A percentile compares a stretch with the other conserved stretches of the same genome.
phyloP scores from a whole-genome alignment of 1,284 basidiomycete species.

The Ceratobasidium theobromae region DNA sequence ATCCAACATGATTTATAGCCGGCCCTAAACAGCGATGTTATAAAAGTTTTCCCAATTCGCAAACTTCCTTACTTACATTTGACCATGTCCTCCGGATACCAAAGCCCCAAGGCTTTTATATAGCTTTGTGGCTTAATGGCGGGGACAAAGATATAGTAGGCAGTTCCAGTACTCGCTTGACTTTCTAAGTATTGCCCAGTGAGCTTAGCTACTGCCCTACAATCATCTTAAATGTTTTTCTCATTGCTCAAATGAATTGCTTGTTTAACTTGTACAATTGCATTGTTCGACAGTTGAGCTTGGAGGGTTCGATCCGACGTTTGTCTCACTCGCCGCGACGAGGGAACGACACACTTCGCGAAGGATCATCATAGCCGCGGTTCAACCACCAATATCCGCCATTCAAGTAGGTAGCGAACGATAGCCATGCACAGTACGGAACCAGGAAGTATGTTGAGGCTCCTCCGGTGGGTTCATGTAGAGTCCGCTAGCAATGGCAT shows the following conservation, averaged over 20 bases:
- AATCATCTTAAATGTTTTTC: neutral
- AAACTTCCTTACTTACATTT: slow-evolving; percentile 20
- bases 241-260: neutral
- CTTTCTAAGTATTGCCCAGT: neutral
- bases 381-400: slow-evolving; percentile 62
- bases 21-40: neutral
- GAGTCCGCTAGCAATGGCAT: slow-evolving; percentile 46
- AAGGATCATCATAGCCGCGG: slow-evolving; percentile 34
- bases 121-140: slow-evolving; percentile 29
- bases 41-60: neutral
- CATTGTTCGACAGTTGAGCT: neutral
- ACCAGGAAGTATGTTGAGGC: slow-evolving; percentile 58
- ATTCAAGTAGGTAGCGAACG: slow-evolving; percentile 71
- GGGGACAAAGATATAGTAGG: slow-evolving; percentile 23
- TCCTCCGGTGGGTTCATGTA: slow-evolving; percentile 54
- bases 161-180: slow-evolving; percentile 18
- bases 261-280: neutral
- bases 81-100: slow-evolving; percentile 19
- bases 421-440: slow-evolving; percentile 66
- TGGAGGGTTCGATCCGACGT: too few species aligned
- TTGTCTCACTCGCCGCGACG: neutral
- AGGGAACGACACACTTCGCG: slow-evolving; percentile 34
- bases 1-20: neutral
- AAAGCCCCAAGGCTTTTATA: slow-evolving; percentile 13
- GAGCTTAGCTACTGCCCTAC: slow-evolving; percentile 30